Percentiles rank a stretch among this genome's conserved stretches.
phyloP scores from a whole-genome alignment of 352 stramenopile genomes.

The Paralagenidium karlingii region DNA sequence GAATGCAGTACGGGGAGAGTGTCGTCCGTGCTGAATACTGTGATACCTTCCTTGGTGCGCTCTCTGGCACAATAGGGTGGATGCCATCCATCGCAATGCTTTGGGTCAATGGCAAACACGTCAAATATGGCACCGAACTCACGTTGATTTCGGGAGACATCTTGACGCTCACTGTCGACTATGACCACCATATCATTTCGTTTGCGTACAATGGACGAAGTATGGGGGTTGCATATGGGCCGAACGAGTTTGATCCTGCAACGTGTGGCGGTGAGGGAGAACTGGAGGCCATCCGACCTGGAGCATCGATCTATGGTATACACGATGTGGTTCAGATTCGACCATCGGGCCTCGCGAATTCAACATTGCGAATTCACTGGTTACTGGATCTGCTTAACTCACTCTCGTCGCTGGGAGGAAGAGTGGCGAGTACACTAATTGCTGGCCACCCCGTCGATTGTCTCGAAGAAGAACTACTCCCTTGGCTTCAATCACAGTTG shows the following conservation, averaged over 20 bases:
- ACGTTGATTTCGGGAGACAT: conserved; percentile 47
- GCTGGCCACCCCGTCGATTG: conserved; percentile 57
- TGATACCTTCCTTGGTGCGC: conserved; percentile 36
- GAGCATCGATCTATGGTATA: conserved; percentile 53
- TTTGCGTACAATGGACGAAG: conserved; percentile 60
- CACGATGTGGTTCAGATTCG: conserved; percentile 65
- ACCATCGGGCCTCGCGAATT: conserved; percentile 56
- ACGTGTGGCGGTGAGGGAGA: conserved; percentile 16
- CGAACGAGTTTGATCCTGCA: conserved; percentile 17
- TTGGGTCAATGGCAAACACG: conserved; percentile 49
- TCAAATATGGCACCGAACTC: conserved; percentile 32
- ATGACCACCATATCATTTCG: conserved; percentile 51
- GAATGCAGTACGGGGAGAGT: conserved; percentile 36
- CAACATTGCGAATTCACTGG: conserved; percentile 73
- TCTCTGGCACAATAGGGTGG: conserved; percentile 48
- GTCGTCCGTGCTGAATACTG: background rate
- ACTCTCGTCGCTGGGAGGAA: conserved; percentile 48
- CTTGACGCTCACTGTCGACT: conserved; percentile 58
- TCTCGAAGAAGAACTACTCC: conserved; percentile 69
- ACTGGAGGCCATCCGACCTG: conserved; percentile 24
- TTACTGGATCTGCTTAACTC: conserved; percentile 72
- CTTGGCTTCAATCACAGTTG: conserved; percentile 73
- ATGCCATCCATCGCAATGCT: conserved; percentile 72
- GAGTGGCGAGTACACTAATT: conserved; percentile 60
- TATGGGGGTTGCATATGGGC: conserved; percentile 41